A percentile compares a stretch with the other conserved stretches of the same genome.
Evolutionary conservation across 1,284 basidiomycete genomes (phyloP).

Genomic region (Stygiomarasmius scandens): DNA sequence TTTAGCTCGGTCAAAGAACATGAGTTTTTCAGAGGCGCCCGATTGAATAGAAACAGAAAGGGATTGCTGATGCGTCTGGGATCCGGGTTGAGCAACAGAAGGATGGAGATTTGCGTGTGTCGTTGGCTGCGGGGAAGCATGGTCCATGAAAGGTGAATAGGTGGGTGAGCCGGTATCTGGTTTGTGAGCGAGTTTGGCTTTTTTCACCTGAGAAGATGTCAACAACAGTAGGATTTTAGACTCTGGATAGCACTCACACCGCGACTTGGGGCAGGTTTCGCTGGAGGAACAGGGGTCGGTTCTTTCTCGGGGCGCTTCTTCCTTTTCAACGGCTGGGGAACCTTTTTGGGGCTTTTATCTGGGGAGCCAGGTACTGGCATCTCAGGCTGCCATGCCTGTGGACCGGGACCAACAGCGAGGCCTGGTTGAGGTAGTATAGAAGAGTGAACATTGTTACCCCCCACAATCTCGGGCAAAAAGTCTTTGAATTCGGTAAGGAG

Average conservation of each 20-base stretch:
- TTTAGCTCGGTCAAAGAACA: constrained; percentile 94
- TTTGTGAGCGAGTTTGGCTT: constrained; percentile 60
- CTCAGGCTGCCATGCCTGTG: constrained; percentile 42
- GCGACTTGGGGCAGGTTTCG: constrained; percentile 45
- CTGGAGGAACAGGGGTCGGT: constrained; percentile 51
- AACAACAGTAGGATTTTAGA: constrained; percentile 6
- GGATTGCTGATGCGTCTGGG: constrained; percentile 21
- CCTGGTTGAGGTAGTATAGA: neutral
- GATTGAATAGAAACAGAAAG: constrained; percentile 35
- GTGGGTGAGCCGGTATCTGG: constrained; percentile 59
- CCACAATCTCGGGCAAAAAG: constrained; percentile 81
- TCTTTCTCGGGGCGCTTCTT: constrained; percentile 70
- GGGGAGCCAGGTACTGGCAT: constrained; percentile 36
- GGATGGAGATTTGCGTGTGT: constrained; percentile 38
- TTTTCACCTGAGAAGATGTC: constrained; percentile 48
- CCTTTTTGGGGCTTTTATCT: constrained; percentile 50
- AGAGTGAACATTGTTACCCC: constrained; percentile 31
- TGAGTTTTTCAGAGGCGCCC: constrained; percentile 79
- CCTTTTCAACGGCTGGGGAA: constrained; percentile 41
- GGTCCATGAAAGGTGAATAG: constrained; percentile 37
- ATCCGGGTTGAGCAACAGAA: constrained; percentile 28
- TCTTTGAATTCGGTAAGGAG: constrained; percentile 95
- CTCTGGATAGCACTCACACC: constrained; percentile 32
- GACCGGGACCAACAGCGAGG: constrained; percentile 31
- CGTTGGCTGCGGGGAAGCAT: constrained; percentile 43